Percentiles rank a stretch among this genome's conserved stretches.
phyloP scores from a whole-genome alignment of 2,329 filamentous ascomycete genomes.

The Aspergillus thermomutatus region DNA sequence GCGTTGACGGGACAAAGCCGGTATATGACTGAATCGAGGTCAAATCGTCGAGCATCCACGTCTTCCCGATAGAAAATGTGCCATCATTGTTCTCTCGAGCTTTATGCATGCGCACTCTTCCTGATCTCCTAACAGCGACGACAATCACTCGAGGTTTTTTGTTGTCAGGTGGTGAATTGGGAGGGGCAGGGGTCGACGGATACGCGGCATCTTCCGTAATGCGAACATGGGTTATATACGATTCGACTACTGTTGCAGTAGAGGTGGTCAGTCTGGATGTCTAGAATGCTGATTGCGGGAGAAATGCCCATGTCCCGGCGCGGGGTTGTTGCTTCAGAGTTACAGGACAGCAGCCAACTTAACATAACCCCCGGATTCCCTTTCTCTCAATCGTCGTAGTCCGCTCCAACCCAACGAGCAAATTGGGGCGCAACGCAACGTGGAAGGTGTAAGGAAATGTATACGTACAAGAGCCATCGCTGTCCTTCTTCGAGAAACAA shows the following conservation, averaged over 20 bases:
- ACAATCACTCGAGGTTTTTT: constrained; percentile 92
- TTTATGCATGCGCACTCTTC: constrained; percentile 92
- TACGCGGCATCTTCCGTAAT: constrained; percentile 83
- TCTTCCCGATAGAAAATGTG: constrained; percentile 95
- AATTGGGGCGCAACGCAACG: constrained; percentile 8
- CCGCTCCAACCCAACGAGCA: constrained; percentile 8
- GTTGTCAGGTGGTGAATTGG: constrained; percentile 65
- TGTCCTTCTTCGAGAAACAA: constrained; percentile 87
- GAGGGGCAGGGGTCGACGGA: constrained; percentile 80
- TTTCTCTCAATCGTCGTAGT: not conserved
- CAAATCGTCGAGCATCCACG: constrained; percentile 93
- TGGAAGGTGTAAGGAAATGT: constrained; percentile 10
- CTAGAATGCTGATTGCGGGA: not conserved
- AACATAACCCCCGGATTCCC: not conserved
- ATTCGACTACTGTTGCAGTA: constrained; percentile 65
- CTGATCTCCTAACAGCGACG: constrained; percentile 87
- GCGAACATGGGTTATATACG: constrained; percentile 95
- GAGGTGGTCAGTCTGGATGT: not conserved
- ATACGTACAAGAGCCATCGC: constrained; percentile 75
- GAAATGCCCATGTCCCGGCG: not conserved
- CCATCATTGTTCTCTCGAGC: constrained; percentile 92
- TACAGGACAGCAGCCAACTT: not conserved
- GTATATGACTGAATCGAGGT: constrained; percentile 78
- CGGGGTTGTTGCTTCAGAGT: not conserved
- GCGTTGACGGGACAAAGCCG: constrained; percentile 55